Base-by-base conservation (phyloP, 2,329 filamentous ascomycete species). In the Ilyonectria destructans region DNA sequence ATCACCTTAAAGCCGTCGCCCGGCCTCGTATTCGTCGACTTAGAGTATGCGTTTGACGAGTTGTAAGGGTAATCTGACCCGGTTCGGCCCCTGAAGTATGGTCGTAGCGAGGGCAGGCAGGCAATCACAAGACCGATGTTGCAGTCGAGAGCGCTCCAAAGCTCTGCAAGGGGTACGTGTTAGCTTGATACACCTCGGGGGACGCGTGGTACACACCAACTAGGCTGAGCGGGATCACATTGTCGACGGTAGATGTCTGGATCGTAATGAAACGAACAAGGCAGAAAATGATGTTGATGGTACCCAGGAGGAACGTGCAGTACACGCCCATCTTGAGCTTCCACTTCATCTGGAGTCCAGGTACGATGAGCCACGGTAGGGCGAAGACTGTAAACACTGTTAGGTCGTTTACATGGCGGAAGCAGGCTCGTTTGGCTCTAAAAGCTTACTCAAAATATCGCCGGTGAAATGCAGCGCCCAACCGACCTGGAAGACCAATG, bases 51-150 rank as follows among this genome's bases (percentile, higher is more conserved):
- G 6, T 56, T 68, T 1, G 48, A 52, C 1, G 48, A 52, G 40
- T 62, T 57, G 3, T 64, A 26, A 31, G 52, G 62, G 6, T 48
- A 45, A 12, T 57, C 40, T 1, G 62, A 64, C 1, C 40, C 23
- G 2, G 19, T 26, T 35, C 56, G 58, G 6, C 68, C 43, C 12
- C 63, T 60, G 13, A 74, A 74, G 8, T 74, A 74, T 19, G 71
- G 72, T 19, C 71, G 62, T 0, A 74, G 58, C 0, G 72, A 74
- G 0, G 72, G 72, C 0, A 74, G 49, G 4, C 72, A 74, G 1
- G 72, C 70, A 5, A 74, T 40, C 0, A 74, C 70, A 1, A 74
- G 68, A 0, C 71, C 71, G 1, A 74, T 62, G 6, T 72, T 72
- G n/a, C 64, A 62, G 2, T 74, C 72, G 0, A 74, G 4, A 0